Evolutionary conservation across 2,329 filamentous ascomycete species (phyloP).

Genomic region (Ascochyta viciae-villosae): DNA sequence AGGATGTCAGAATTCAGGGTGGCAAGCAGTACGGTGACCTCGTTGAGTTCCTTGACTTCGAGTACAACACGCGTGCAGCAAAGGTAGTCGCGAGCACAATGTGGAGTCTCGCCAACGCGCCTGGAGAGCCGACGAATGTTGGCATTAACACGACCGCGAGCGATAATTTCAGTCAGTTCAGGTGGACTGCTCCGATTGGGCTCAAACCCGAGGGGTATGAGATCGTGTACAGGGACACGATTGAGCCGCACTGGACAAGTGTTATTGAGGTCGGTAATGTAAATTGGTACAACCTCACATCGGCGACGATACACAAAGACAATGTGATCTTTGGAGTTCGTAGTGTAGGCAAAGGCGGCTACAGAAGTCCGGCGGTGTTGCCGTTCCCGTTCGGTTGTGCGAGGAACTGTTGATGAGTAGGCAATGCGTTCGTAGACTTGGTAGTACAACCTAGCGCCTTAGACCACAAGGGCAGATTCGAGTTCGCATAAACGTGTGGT

Average conservation of each 20-base stretch:
- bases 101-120: slow-evolving; percentile 60
- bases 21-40: slow-evolving; percentile 62
- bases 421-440: too few species aligned
- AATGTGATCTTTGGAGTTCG: slow-evolving; percentile 63
- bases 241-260: slow-evolving; percentile 58
- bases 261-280: slow-evolving; percentile 56
- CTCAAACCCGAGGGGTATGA: slow-evolving; percentile 56
- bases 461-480: too few species aligned
- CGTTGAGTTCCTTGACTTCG: slow-evolving; percentile 60
- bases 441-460: too few species aligned
- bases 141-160: slow-evolving; percentile 52
- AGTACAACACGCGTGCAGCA: slow-evolving; percentile 60
- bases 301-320: slow-evolving; percentile 60
- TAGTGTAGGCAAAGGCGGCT: slow-evolving; percentile 56
- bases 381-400: slow-evolving; percentile 44
- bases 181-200: slow-evolving; percentile 54
- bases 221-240: slow-evolving; percentile 60
- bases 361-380: slow-evolving; percentile 55
- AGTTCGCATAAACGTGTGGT: too few species aligned
- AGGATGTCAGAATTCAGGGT: slow-evolving; percentile 56
- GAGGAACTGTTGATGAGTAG: slow-evolving; percentile 20
- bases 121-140: slow-evolving; percentile 57
- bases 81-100: slow-evolving; percentile 60
- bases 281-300: slow-evolving; percentile 46
- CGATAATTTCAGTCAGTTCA: slow-evolving; percentile 57